These are phyloP conservation scores for Ehretia macrophylla DNA, from an alignment of 257 asterid species.

Conservation along the genomic window DNA sequence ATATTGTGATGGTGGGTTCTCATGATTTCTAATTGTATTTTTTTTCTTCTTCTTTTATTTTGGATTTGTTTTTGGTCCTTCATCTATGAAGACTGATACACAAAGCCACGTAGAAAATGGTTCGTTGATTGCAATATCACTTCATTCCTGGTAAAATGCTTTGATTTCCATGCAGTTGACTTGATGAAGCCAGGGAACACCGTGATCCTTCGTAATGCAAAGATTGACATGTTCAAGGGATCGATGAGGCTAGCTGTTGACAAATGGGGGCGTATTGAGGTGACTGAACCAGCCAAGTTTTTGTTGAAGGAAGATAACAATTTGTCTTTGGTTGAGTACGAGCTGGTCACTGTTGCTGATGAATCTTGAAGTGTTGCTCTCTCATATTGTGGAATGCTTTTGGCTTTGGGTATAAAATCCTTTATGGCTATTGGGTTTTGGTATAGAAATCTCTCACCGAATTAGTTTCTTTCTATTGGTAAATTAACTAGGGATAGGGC, in stretches of 20 bases:
- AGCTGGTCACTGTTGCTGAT: conserved; percentile 62
- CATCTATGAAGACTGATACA: too few relatives aligned
- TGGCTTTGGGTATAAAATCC: not conserved
- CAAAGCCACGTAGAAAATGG: too few relatives aligned
- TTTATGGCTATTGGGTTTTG: not conserved
- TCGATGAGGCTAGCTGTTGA: conserved; percentile 81
- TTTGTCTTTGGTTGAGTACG: conserved; percentile 70
- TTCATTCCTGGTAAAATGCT: conserved; percentile 2
- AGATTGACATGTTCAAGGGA: conserved; percentile 80
- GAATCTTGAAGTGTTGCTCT: conserved; percentile 35
- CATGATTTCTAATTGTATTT: too few relatives aligned
- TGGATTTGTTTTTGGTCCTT: too few relatives aligned
- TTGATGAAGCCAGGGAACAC: conserved; percentile 56
- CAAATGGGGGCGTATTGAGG: conserved; percentile 80
- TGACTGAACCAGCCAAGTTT: conserved; percentile 54
- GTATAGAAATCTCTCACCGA: not conserved
- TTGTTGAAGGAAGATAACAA: conserved; percentile 78
- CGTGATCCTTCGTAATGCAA: conserved; percentile 61
- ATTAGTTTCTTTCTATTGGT: conserved; percentile 19
- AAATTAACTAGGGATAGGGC: conserved; percentile 3
- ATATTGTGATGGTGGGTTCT: too few relatives aligned
- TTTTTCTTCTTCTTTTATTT: too few relatives aligned
- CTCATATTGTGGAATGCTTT: not conserved
- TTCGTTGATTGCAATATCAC: not conserved
- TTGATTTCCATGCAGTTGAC: conserved; percentile 46